These are phyloP conservation scores for Ceratocystis ficicola DNA, from an alignment of 2,329 filamentous ascomycete species.

Conservation along the genomic window DNA sequence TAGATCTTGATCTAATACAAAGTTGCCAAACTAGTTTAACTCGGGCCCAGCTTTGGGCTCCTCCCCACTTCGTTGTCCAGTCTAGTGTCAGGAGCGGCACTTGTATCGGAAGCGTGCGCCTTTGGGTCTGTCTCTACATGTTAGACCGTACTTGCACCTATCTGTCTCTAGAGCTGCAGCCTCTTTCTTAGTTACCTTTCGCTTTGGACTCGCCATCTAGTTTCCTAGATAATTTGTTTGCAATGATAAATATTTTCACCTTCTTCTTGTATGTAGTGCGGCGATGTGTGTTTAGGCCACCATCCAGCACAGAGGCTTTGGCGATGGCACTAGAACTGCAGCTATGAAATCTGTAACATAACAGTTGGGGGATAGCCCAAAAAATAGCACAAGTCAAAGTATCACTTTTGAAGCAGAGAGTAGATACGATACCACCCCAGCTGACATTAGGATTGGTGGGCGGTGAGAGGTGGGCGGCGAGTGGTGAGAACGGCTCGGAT, in stretches of 20 bases:
- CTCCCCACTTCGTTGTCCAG: not conserved
- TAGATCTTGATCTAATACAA: not conserved
- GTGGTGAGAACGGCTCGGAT: slow-evolving; percentile 30
- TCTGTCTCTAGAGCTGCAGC: not conserved
- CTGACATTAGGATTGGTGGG: slow-evolving; percentile 33
- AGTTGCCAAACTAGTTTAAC: not conserved
- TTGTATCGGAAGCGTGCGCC: too few species aligned
- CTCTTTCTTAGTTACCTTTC: not conserved
- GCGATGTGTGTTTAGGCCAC: not conserved
- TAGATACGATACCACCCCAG: slow-evolving; percentile 32
- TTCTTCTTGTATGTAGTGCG: not conserved
- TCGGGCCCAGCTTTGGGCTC: not conserved
- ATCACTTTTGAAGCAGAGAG: slow-evolving; percentile 32
- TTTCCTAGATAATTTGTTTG: not conserved
- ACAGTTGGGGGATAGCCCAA: not conserved
- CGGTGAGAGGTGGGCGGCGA: slow-evolving; percentile 29
- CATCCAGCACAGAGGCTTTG: not conserved
- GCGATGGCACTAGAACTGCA: not conserved
- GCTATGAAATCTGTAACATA: not conserved
- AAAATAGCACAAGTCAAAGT: not conserved
- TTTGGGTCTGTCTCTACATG: too few species aligned
- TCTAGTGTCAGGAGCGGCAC: too few species aligned
- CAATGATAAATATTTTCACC: not conserved
- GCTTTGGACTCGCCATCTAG: not conserved
- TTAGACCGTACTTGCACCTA: not conserved